These are phyloP conservation scores for Fusarium sp. DNA, from an alignment of 2,329 filamentous ascomycete species.

Conservation along the genomic window DNA sequence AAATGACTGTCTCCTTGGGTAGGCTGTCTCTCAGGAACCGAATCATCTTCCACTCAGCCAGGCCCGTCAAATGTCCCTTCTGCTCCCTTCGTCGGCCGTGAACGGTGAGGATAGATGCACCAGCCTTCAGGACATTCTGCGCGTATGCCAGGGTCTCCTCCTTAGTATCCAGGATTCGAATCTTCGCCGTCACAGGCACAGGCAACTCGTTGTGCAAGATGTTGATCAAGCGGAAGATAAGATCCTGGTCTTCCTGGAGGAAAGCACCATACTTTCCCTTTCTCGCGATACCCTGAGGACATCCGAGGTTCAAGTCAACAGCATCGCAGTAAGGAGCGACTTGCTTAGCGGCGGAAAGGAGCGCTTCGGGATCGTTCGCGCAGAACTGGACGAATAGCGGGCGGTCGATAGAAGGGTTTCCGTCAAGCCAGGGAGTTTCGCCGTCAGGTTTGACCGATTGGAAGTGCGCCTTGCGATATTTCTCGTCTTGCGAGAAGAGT, in stretches of 20 bases:
- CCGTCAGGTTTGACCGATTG: constrained; percentile 67
- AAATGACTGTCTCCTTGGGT: constrained; percentile 89
- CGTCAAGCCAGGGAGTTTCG: constrained; percentile 76
- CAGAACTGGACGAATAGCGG: constrained; percentile 98
- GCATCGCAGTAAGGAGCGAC: constrained; percentile 93
- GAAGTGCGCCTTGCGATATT: constrained; percentile 85
- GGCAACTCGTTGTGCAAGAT: constrained; percentile 82
- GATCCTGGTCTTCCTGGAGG: constrained; percentile 88
- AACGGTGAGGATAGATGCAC: constrained; percentile 92
- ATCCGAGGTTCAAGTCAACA: constrained; percentile 94
- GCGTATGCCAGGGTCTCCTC: constrained; percentile 92
- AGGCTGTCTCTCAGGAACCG: constrained; percentile 84
- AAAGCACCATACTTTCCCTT: constrained; percentile 95
- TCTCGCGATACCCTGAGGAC: constrained; percentile 93
- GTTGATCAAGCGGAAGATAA: constrained; percentile 85
- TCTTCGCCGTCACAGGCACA: constrained; percentile 94
- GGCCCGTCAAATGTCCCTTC: constrained; percentile 93
- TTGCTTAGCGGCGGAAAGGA: constrained; percentile 81
- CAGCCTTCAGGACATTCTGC: constrained; percentile 84
- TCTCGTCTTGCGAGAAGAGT: constrained; percentile 80
- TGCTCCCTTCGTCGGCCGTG: constrained; percentile 91
- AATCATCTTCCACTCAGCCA: constrained; percentile 93
- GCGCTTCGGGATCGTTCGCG: constrained; percentile 83
- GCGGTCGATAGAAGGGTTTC: constrained; percentile 84
- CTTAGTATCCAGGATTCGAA: constrained; percentile 86